These are phyloP conservation scores for Dentipellis sp. DNA, from an alignment of 768 basidiomycete genomes.

Conservation along the genomic window DNA sequence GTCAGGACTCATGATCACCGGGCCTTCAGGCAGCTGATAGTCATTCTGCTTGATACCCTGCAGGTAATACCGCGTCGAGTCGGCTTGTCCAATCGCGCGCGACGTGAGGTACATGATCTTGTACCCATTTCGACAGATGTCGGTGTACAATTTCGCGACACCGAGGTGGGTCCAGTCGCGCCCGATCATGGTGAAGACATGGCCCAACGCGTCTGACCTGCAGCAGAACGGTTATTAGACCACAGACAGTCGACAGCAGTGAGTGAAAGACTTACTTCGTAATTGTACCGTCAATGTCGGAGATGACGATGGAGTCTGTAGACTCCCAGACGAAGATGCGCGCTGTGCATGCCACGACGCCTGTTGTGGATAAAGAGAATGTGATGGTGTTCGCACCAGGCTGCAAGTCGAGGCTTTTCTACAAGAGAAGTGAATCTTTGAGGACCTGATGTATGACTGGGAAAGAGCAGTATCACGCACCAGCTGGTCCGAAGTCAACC, in stretches of 20 bases:
- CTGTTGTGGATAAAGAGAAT: conserved; percentile 83
- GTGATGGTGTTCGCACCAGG: conserved; percentile 87
- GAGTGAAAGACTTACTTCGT: conserved; percentile 61
- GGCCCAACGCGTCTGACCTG: conserved; percentile 92
- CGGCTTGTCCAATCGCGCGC: conserved; percentile 95
- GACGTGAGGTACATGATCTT: conserved; percentile 98
- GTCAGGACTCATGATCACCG: conserved; percentile 98
- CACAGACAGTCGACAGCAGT: not conserved
- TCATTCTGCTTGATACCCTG: conserved; percentile 93
- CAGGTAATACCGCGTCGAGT: conserved; percentile 90
- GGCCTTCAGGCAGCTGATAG: conserved; percentile 94
- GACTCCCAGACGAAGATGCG: conserved; percentile 94
- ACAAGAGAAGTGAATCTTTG: not conserved
- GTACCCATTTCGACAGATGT: conserved; percentile 92
- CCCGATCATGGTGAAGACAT: conserved; percentile 96
- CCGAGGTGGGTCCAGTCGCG: conserved; percentile 98
- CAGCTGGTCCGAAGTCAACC: conserved; percentile 90
- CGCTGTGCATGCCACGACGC: conserved; percentile 77
- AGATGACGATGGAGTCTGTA: conserved; percentile 84
- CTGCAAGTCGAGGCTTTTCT: conserved; percentile 83
- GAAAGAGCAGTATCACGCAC: conserved; percentile 26
- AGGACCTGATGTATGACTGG: not conserved
- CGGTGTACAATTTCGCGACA: conserved; percentile 94
- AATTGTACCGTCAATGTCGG: conserved; percentile 98
- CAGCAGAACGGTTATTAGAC: not conserved